phyloP scores from a whole-genome alignment of 2,329 filamentous ascomycete species.

The Aspergillus sp. region DNA sequence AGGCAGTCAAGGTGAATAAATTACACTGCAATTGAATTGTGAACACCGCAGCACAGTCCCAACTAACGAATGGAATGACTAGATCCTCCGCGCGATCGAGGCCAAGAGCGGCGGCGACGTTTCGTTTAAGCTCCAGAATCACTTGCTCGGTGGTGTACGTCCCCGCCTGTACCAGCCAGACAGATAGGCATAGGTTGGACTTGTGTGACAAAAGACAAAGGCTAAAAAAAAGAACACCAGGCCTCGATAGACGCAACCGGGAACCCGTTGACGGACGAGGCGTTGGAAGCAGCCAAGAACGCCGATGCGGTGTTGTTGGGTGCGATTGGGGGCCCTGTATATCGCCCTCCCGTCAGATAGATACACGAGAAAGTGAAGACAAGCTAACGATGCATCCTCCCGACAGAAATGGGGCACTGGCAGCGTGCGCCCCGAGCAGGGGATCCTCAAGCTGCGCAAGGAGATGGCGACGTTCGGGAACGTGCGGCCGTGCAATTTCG shows the following conservation, averaged over 20 bases:
- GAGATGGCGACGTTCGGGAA: constrained; percentile 92
- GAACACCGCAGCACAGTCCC: background rate
- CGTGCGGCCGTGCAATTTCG: constrained; percentile 92
- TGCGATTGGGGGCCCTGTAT: constrained; percentile 81
- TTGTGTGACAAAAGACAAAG: no score
- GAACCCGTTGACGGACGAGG: constrained; percentile 68
- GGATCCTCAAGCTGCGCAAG: constrained; percentile 81
- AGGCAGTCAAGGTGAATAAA: constrained; percentile 66
- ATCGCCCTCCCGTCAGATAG: constrained; percentile 11
- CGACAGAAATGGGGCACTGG: constrained; percentile 82
- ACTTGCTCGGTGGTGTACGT: constrained; percentile 84
- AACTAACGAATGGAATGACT: constrained; percentile 6
- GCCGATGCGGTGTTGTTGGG: constrained; percentile 87
- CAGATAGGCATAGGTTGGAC: constrained; percentile 1
- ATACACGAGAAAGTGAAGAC: constrained; percentile 1
- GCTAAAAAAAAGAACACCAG: no score
- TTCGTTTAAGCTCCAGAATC: constrained; percentile 82
- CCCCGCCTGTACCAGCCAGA: no score
- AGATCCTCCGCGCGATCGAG: constrained; percentile 75
- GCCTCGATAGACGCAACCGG: constrained; percentile 80
- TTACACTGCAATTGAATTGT: background rate
- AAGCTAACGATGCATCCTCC: constrained; percentile 2
- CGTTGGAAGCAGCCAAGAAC: constrained; percentile 69
- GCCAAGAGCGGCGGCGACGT: constrained; percentile 58
- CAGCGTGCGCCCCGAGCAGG: constrained; percentile 80